These are phyloP conservation scores for Scedosporium aurantiacum DNA, from an alignment of 2,329 filamentous ascomycete genomes.

Conservation along the genomic window DNA sequence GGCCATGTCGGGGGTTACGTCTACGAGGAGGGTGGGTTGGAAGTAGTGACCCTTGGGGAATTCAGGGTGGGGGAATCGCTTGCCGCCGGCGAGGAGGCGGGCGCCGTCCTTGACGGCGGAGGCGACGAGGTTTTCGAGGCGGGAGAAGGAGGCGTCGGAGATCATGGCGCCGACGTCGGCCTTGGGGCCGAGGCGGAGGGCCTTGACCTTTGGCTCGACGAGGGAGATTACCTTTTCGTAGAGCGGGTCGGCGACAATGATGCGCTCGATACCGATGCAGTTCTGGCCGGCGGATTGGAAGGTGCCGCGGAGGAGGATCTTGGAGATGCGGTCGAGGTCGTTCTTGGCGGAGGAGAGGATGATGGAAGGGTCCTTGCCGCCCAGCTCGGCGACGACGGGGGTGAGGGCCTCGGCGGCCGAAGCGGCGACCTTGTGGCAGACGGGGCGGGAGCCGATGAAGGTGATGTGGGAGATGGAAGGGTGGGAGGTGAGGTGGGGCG, in stretches of 20 bases:
- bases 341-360: slow-evolving; percentile 64
- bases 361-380: slow-evolving; percentile 88
- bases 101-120: slow-evolving; percentile 74
- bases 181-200: slow-evolving; percentile 63
- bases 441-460: slow-evolving; percentile 83
- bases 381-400: slow-evolving; percentile 81
- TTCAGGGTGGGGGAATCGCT: slow-evolving; percentile 57
- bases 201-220: slow-evolving; percentile 62
- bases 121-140: slow-evolving; percentile 64
- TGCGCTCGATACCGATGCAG: slow-evolving; percentile 92
- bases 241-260: slow-evolving; percentile 67
- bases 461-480: slow-evolving; percentile 78
- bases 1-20: slow-evolving; percentile 74
- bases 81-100: slow-evolving; percentile 69
- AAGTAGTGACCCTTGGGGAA: slow-evolving; percentile 84
- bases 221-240: slow-evolving; percentile 63
- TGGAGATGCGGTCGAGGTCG: slow-evolving; percentile 61
- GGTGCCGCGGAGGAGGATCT: slow-evolving; percentile 79
- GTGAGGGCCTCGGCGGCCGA: slow-evolving; percentile 79
- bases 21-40: slow-evolving; percentile 76
- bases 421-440: slow-evolving; percentile 79
- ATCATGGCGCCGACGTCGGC: slow-evolving; percentile 87
- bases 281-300: slow-evolving; percentile 97
- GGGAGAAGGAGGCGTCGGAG: slow-evolving; percentile 62
- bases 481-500: slow-evolving; percentile 74